Evolutionary conservation across 106 monocot genomes (phyloP), one percentile per base, ranked within the genome.

Genomic region (Acanthochlamys bracteata): DNA sequence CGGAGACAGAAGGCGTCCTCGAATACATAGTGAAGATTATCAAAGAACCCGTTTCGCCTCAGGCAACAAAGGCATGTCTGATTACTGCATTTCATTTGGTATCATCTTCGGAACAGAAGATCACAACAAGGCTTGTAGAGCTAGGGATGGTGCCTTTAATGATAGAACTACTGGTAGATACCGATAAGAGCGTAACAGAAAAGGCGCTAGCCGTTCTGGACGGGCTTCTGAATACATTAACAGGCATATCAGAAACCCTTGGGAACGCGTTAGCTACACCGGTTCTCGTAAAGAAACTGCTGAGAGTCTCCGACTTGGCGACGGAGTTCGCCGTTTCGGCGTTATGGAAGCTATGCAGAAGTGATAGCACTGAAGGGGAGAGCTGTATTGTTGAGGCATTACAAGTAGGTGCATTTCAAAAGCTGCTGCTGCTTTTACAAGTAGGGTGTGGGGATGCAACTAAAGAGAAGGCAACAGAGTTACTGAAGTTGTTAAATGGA

Each of bases 291-390:
- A 88, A 84, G 75, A 93, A 85, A 75, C 64, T 84, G 69, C 60
- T 80, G 4, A 67, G 85, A 24, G 78, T 88, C 15, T 85, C 93
- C 0, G 78, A 80, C 25, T 17, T 72, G 68, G 82, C 82, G 15
- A 88, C 93, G 7, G 77, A 84, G 62, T 73, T 92, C 55, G 71
- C 92, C 0, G 84, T 87, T 0, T 84, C 92, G 41, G 79, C 65
- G 8, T 70, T 92, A 0, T 87, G 84, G 87, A 87, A 82, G 76
- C 61, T 88, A 20, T 92, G 81, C 71, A 53, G n/a, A 24, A 66
- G 58, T 66, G 67, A 64, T 7, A 25, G n/a, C 0, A 7, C 19
- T 1, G 60, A 39, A 4, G 66, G 17, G 40, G 63, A 60, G 15
- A 33, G 68, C 9, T 59, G 67, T 51, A 24, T 27, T 60, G 42